A percentile compares a stretch with the other conserved stretches of the same genome.
Conservation (phyloP, 139 green algal genomes). For the Edaphochlamys debaryana region DNA sequence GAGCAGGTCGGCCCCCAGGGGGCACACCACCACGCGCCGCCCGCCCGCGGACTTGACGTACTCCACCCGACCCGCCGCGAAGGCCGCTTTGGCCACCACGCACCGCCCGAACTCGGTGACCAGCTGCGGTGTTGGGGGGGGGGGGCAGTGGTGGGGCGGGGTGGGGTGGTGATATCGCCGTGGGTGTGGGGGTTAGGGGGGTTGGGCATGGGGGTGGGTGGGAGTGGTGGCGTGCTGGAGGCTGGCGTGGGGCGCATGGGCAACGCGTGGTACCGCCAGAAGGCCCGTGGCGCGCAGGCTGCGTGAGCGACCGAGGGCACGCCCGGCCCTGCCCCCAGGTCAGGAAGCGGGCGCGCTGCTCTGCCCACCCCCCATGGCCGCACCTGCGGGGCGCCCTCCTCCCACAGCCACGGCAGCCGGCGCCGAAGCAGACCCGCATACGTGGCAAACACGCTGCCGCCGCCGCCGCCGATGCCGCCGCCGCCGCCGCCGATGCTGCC, state of each 20-base stretch:
- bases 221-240: neutral
- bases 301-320: no score
- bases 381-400: no score
- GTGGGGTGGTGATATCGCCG: no score
- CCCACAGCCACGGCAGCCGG: no score
- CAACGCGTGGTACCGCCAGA: no score
- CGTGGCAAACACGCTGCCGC: slow-evolving; percentile 31
- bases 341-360: no score
- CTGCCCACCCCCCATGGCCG: no score
- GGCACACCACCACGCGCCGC: slow-evolving; percentile 46
- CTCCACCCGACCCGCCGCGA: slow-evolving; percentile 38
- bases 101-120: slow-evolving; percentile 54
- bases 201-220: neutral
- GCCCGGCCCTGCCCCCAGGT: no score
- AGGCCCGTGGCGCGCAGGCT: no score
- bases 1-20: slow-evolving; percentile 51
- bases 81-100: slow-evolving; percentile 51
- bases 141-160: no score
- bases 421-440: slow-evolving; percentile 31
- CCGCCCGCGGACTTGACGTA: slow-evolving; percentile 55
- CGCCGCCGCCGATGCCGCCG: neutral
- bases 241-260: no score
- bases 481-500: neutral
- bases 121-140: slow-evolving; percentile 25
- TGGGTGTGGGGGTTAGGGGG: no score